A percentile compares a stretch with the other conserved stretches of the same genome.
Evolutionary conservation across 2,329 filamentous ascomycete species (phyloP).

Genomic region (Chaetomium strumarium): DNA sequence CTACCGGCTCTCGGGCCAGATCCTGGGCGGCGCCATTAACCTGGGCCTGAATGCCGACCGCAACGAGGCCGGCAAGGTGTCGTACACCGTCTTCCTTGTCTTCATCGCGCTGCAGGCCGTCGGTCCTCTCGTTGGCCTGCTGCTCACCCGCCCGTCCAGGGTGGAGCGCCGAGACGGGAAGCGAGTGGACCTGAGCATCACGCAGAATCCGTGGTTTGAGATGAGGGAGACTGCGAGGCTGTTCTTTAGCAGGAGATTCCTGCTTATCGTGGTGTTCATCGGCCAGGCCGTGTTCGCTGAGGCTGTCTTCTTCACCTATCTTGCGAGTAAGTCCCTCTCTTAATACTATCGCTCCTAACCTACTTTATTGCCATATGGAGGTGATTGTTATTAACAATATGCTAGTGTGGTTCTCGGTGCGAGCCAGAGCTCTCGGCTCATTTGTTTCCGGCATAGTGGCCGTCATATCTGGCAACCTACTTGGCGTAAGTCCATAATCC

Average conservation of each 20-base stretch:
- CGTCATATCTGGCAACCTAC: not conserved
- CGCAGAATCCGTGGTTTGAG: not conserved
- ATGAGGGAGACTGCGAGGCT: not conserved
- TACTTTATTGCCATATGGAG: not conserved
- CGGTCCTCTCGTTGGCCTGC: not conserved
- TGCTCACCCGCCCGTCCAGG: not conserved
- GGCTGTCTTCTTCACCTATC: not conserved
- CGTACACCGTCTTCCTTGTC: not conserved
- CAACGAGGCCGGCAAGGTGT: conserved; percentile 1
- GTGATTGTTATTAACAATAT: not conserved
- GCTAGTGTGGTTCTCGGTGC: not conserved
- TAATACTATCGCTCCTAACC: too few species aligned
- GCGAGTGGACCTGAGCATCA: not conserved
- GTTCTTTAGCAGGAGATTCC: not conserved
- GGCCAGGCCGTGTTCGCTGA: not conserved
- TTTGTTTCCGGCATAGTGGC: not conserved
- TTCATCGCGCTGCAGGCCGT: not conserved
- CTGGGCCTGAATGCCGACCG: not conserved
- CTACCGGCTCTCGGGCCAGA: not conserved
- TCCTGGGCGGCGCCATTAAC: conserved; percentile 2
- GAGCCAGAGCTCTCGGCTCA: not conserved
- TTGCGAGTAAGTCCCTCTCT: not conserved
- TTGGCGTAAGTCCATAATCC: not conserved
- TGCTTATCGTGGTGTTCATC: not conserved
- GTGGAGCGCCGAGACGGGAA: not conserved